phyloP scores from a whole-genome alignment of 352 stramenopile genomes.

The Phytophthora pisi region DNA sequence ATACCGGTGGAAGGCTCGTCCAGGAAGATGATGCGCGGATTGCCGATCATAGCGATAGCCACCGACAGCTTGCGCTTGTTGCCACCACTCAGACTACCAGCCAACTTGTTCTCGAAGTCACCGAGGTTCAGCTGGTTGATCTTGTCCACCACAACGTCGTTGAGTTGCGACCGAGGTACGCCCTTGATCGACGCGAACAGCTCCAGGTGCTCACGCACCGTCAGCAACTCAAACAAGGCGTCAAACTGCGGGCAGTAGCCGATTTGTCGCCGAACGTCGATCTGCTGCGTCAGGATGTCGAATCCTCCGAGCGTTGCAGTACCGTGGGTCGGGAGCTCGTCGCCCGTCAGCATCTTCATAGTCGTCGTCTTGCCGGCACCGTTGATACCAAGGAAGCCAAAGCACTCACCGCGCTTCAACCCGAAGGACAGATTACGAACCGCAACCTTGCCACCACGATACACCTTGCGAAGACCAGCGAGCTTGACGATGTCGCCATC shows the following conservation, averaged over 20 bases:
- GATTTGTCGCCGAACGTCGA: conserved; percentile 76
- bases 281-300: conserved; percentile 77
- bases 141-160: conserved; percentile 71
- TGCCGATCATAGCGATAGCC: conserved; percentile 94
- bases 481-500: conserved; percentile 48
- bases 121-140: conserved; percentile 86
- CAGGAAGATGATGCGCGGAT: conserved; percentile 90
- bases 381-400: conserved; percentile 96
- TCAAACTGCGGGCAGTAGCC: conserved; percentile 95
- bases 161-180: conserved; percentile 40
- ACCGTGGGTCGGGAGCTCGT: conserved; percentile 68
- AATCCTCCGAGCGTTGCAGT: conserved; percentile 64
- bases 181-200: conserved; percentile 92
- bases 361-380: conserved; percentile 95
- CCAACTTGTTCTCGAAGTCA: conserved; percentile 83
- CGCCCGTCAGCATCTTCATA: conserved; percentile 95
- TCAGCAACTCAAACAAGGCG: conserved; percentile 81
- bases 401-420: conserved; percentile 89
- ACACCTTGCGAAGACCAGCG: conserved; percentile 50
- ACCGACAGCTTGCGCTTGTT: conserved; percentile 97
- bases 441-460: conserved; percentile 70
- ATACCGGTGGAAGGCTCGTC: conserved; percentile 94
- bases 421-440: conserved; percentile 82
- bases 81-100: conserved; percentile 82
- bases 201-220: conserved; percentile 85